A percentile compares a stretch with the other conserved stretches of the same genome.
Evolutionary conservation across 176 grass and related monocot genomes (phyloP).

Genomic region (Bonia amplexicaulis): DNA sequence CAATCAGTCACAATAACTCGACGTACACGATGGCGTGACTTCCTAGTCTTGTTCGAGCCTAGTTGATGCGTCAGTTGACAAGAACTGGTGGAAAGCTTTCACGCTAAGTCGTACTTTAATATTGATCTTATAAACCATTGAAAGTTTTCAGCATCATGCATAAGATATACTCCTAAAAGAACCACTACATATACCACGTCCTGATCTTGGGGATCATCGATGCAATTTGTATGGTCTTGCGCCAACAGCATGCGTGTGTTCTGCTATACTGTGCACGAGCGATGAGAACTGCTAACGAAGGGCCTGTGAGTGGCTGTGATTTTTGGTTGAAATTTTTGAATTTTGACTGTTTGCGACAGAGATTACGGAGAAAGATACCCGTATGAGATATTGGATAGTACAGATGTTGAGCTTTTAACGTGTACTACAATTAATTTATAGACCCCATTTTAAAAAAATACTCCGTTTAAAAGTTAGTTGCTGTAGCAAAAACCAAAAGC

Average conservation of each 20-base stretch:
- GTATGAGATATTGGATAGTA: no score
- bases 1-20: not conserved
- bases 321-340: no score
- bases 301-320: no score
- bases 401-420: no score
- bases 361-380: no score
- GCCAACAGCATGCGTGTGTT: not conserved
- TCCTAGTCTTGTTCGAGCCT: not conserved
- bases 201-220: not conserved
- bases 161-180: not conserved
- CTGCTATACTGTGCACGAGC: not conserved
- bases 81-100: not conserved
- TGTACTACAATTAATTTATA: no score
- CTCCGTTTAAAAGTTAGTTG: no score
- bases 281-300: not conserved
- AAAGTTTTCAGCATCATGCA: not conserved
- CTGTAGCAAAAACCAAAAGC: no score
- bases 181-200: not conserved
- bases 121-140: not conserved
- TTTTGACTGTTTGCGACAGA: no score
- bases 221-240: not conserved
- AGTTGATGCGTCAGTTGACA: not conserved
- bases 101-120: not conserved
- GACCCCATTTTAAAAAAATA: no score
- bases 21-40: conserved; percentile 17